These are phyloP conservation scores for Ascochyta koolunga DNA, from an alignment of 2,329 filamentous ascomycete genomes.

Conservation along the genomic window DNA sequence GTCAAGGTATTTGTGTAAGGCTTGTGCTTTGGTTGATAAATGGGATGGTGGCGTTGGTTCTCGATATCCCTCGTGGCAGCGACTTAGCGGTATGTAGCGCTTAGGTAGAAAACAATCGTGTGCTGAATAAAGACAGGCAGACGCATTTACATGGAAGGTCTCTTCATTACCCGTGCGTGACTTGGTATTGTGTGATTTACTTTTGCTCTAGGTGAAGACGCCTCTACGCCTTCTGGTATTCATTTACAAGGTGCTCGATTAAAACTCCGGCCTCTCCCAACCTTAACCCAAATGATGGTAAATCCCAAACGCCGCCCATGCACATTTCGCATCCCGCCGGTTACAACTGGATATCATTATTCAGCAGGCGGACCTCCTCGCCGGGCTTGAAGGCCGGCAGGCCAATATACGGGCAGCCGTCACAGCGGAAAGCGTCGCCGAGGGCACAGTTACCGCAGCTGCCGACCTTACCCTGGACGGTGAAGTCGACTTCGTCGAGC, in stretches of 20 bases:
- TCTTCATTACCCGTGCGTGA: background rate
- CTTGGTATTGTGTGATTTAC: background rate
- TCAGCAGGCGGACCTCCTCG: constrained; percentile 87
- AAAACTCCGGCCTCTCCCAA: background rate
- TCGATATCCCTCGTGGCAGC: constrained; percentile 7
- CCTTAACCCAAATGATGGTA: background rate
- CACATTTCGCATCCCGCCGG: background rate
- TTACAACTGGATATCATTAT: constrained; percentile 83
- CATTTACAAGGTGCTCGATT: background rate
- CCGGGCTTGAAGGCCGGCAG: constrained; percentile 96
- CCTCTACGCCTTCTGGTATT: background rate
- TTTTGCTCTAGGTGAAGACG: background rate
- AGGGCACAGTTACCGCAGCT: constrained; percentile 94
- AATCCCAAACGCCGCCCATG: constrained; percentile 12
- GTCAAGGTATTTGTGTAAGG: constrained; percentile 34
- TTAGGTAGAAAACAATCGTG: background rate
- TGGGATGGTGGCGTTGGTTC: background rate
- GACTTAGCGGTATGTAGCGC: background rate
- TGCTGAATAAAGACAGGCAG: background rate
- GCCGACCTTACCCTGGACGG: constrained; percentile 94
- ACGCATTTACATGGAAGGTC: background rate
- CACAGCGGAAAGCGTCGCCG: constrained; percentile 76
- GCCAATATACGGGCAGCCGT: constrained; percentile 82
- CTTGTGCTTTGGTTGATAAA: background rate
- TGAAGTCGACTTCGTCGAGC: constrained; percentile 90